Base-by-base conservation (phyloP, 495 filamentous ascomycete genomes). In the Articulospora tetracladia region DNA sequence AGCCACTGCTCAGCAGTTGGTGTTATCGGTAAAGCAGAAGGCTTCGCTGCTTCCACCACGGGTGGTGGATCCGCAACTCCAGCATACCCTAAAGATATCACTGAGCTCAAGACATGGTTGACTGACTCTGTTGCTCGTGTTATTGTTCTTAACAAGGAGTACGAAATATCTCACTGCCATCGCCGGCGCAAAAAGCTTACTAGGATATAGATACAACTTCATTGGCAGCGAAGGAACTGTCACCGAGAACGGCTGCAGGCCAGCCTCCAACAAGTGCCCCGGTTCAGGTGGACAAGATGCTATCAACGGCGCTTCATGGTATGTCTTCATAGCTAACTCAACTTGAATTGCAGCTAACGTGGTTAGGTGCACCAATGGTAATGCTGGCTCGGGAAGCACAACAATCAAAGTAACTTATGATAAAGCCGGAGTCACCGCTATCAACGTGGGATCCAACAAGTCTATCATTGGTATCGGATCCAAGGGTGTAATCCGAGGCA, bases 21-120 rank as follows among this genome's bases (percentile, higher is more conserved):
- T 4, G 76, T 78, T 12, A 63, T 64, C 3, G 76, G 77, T 20
- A 69, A 69, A 3, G 67, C 79, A 1, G 70, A 76, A 13, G 79
- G 79, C 15, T 58, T 50, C 46, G 26, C 56, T 23, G 1, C 30
- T 28, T 79, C 80, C 61, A 78, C 76, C 32, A 72, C 68, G 51
- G 80, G 80, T 61, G 80, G 80, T 69, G 77, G 78, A 57, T 66
- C 64, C 66, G 77, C 77, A 4, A 68, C 72, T 24, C 65, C 78
- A 13, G 76, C 70, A 1, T 70, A 74, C 23, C 79, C 79, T 7
- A 73, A 61, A 22, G 70, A 72, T 19, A 78, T 69, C 46, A 55
- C 66, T 17, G 64, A 81, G 68, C 63, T 76, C 13, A 66, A 60
- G 49, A 62, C 63, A 32, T 75, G 67, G 41, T 57, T 75, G 26